These are phyloP conservation scores for Lipomyces starkeyi DNA, from an alignment of 805 yeast species.

Conservation along the genomic window DNA sequence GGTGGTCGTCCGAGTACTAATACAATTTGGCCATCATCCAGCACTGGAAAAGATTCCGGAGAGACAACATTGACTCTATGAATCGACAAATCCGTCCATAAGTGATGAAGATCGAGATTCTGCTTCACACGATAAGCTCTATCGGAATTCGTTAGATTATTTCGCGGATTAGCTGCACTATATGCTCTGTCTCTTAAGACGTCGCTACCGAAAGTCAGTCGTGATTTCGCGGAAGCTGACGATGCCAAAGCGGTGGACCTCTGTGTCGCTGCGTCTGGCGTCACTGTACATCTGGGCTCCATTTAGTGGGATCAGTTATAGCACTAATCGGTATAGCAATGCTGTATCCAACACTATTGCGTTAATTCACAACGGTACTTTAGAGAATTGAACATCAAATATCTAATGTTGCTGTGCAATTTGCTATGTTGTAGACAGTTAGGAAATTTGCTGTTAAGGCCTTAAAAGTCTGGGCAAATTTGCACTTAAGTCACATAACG, in stretches of 20 bases:
- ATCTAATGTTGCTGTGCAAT: too few relatives aligned
- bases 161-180: conserved; percentile 18
- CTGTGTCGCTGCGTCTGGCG: background rate
- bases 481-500: too few relatives aligned
- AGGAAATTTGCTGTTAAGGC: too few relatives aligned
- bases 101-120: conserved; percentile 48
- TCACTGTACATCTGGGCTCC: background rate
- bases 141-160: conserved; percentile 25
- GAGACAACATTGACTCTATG: conserved; percentile 29
- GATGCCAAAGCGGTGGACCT: background rate
- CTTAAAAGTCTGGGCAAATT: too few relatives aligned
- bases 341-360: background rate
- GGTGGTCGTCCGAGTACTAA: conserved; percentile 46
- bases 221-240: conserved; percentile 4
- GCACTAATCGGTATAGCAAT: background rate
- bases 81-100: conserved; percentile 45
- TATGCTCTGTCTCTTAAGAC: conserved; percentile 20
- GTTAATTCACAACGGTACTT: background rate
- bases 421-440: too few relatives aligned
- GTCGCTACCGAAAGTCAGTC: background rate
- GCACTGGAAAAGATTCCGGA: conserved; percentile 11
- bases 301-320: background rate
- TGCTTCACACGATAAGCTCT: conserved; percentile 39
- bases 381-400: too few relatives aligned
- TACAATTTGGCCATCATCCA: conserved; percentile 17